These are phyloP conservation scores for Penicillium sp. DNA, from an alignment of 2,329 filamentous ascomycete genomes.

Conservation along the genomic window DNA sequence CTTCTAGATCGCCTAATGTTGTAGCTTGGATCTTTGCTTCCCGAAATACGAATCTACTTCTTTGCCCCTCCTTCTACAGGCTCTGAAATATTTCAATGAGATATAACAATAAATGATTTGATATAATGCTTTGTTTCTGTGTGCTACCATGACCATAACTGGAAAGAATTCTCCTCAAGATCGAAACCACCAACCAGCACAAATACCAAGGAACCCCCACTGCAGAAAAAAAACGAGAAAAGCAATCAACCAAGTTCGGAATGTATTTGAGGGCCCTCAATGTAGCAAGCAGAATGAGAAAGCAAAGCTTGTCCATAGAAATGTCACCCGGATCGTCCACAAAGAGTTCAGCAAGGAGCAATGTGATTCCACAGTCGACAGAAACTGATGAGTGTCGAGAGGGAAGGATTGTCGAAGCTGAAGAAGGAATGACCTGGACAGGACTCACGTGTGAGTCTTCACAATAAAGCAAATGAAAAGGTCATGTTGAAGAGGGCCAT, in stretches of 20 bases:
- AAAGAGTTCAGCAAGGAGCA: constrained; percentile 3
- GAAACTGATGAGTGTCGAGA: neutral
- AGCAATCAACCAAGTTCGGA: neutral
- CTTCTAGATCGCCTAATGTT: too few relatives aligned
- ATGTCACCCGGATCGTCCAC: constrained; percentile 9
- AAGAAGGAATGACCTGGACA: constrained; percentile 11
- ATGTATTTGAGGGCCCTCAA: neutral
- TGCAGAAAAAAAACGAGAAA: neutral
- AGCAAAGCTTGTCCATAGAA: neutral
- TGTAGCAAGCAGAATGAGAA: constrained; percentile 6
- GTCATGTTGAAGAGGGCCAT: constrained; percentile 1
- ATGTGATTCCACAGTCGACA: neutral
- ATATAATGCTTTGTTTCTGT: constrained; percentile 6
- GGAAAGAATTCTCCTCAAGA: neutral
- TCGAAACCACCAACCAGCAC: neutral
- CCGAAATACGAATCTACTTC: too few relatives aligned
- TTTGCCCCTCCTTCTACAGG: too few relatives aligned
- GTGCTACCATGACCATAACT: constrained; percentile 7
- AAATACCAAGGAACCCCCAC: neutral
- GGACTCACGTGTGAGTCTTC: constrained; percentile 2
- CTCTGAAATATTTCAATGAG: too few relatives aligned
- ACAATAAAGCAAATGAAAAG: constrained; percentile 7
- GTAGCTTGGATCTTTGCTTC: too few relatives aligned
- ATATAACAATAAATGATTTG: neutral
- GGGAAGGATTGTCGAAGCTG: neutral